A percentile compares a stretch with the other conserved stretches of the same genome.
Evolutionary conservation across 192 early-diverging fungal species (phyloP).

Genomic region (Radiomyces spectabilis): DNA sequence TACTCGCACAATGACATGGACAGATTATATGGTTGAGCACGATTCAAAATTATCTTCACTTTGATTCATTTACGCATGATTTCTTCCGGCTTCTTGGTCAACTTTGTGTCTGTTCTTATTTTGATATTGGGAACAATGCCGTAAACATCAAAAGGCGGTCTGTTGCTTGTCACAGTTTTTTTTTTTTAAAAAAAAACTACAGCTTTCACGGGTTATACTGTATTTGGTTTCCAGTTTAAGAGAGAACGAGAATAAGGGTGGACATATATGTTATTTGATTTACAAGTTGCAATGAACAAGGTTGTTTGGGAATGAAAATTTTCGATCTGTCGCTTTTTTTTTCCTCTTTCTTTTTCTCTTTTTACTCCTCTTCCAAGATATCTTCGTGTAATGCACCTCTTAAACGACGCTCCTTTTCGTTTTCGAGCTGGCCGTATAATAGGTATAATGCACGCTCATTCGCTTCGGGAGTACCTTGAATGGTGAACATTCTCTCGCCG

Average conservation of each 20-base stretch:
- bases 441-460: conserved; percentile 90
- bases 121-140: neutral
- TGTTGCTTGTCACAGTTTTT: neutral
- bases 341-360: neutral
- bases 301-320: neutral
- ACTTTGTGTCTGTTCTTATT: neutral
- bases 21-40: conserved; percentile 1
- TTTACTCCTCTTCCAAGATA: conserved; percentile 14
- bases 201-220: neutral
- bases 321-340: neutral
- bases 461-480: conserved; percentile 77
- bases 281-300: neutral
- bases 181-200: neutral
- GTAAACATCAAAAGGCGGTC: no score
- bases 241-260: neutral
- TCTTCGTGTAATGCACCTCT: conserved; percentile 28
- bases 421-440: conserved; percentile 84
- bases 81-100: neutral
- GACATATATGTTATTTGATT: neutral
- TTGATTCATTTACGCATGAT: neutral
- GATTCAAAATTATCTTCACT: neutral
- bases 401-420: conserved; percentile 76
- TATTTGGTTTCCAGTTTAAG: neutral
- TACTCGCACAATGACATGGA: neutral
- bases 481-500: conserved; percentile 86